Base-by-base conservation (phyloP, 2,329 filamentous ascomycete species). In the Claviceps pazoutovae region DNA sequence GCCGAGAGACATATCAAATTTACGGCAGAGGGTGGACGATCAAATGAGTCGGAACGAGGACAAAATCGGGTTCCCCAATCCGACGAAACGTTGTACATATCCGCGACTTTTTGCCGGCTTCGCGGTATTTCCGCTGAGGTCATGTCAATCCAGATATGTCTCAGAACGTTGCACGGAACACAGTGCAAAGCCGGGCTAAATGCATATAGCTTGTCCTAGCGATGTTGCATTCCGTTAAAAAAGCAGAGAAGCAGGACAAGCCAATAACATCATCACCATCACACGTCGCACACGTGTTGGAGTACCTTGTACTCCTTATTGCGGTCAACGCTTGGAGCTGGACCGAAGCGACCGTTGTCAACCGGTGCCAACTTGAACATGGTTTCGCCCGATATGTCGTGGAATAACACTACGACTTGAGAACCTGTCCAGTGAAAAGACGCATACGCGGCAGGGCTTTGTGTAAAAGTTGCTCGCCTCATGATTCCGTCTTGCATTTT, bases 71-170 rank as follows among this genome's bases (percentile, higher is more conserved):
- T 46, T 46, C 7, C 44, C 26, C 16, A 19, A 46, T 46, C 7
- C 44, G 23, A 41, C 8, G 38, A 7, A 23, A 14, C 36, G 37
- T 37, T 16, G n/a, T 26, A 37, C 30, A 44, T 36, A 42, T 16
- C 19, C 30, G 21, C 23, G 43, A 48, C 39, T 38, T 49, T 21
- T 21, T 19, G 36, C 46, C 21, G 19, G 9, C 8, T 46, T 43
- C 23, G 21, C 48, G 34, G 21, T 23, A 39, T 47, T 39, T 45
- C 48, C 43, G 51, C 34, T 9, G 34, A 42, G 48, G 21, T 45
- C 36, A 38, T 38, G 41, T 51, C 36, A 41, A 19, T 30, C 26
- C 19, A 36, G 26, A 53, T 48, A 48, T 46, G 39, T 53, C 44
- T 38, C 38, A 45, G 46, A 47, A 36, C 5, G 9, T 11, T 11